Evolutionary conservation across 371 early-diverging fungal species (phyloP), one percentile per base, ranked within the genome.

Genomic region (Mortierella sp.): DNA sequence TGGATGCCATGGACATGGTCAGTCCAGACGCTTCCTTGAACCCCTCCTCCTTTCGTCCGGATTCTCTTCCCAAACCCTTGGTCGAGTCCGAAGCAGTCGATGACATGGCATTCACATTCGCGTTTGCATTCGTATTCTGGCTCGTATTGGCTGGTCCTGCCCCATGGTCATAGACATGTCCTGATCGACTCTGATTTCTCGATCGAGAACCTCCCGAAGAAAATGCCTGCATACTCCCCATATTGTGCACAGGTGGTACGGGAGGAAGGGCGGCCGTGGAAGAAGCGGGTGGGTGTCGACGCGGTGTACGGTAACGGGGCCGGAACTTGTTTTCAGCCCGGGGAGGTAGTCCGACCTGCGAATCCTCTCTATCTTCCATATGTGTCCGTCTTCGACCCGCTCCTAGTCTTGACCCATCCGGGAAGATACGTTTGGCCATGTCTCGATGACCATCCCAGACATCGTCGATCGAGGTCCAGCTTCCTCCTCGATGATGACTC

Each of bases 311-410:
- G 29, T 72, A 77, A 47, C 79, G 68, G 12, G 79, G 79, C 14
- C 72, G 61, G 48, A 77, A 77, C 58, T 77, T 77, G 51, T 77
- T 77, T 53, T 77, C 79, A 5, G 55, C 79, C 53, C 79, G 72
- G 56, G 79, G 79, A 3, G 79, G 79, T 18, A 77, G 60, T 23
- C 79, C 77, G 7, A 60, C 63, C 44, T 60, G 55, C 15, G 62
- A 66, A 19, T 72, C 72, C 7, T 77, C 79, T 14, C 59, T 60
- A n/a, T 72, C 75, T 1, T 66, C 62, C 23, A 63, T 25, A 15
- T 62, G 66, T n/a, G 55, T 60, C 12, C 70, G 66, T 62, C 66
- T 62, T 29, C 43, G 62, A 37, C 70, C 70, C 5, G 66, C 70
- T 7, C 64, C 46, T 3, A 62, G 48, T 51, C 53, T 29, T 15